Percentiles rank a stretch among this genome's conserved stretches.
Evolutionary conservation across 139 green algal genomes (phyloP).

Genomic region (Chlorella sorokiniana): DNA sequence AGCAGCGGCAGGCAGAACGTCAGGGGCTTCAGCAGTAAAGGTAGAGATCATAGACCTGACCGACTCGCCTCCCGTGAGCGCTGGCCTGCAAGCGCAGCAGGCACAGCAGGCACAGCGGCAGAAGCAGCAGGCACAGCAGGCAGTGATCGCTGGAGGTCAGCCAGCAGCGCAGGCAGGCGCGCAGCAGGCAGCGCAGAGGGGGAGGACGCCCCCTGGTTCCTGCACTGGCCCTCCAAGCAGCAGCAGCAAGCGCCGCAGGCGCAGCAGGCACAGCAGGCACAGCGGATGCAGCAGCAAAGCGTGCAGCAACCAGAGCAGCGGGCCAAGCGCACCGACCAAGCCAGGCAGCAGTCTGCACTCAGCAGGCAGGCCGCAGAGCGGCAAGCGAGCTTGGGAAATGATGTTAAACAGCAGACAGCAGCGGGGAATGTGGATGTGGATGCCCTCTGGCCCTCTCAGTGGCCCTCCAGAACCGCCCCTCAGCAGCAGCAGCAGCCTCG

Average conservation of each 20-base stretch:
- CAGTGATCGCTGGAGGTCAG: neutral
- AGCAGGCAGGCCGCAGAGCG: too few relatives aligned
- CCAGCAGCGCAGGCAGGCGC: neutral
- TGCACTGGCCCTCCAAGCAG: slow-evolving; percentile 22
- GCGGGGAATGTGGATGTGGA: neutral
- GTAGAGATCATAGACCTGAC: neutral
- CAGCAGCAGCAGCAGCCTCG: neutral
- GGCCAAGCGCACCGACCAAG: neutral
- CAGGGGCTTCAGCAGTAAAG: too few relatives aligned
- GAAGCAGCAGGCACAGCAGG: neutral
- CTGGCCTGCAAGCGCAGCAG: neutral
- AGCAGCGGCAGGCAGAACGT: neutral
- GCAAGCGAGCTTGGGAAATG: neutral
- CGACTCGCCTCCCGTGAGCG: neutral
- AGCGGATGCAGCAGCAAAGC: too few relatives aligned
- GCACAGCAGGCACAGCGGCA: neutral
- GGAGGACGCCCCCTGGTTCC: neutral
- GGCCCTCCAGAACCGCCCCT: neutral
- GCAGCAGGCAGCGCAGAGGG: neutral
- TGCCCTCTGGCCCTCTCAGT: neutral
- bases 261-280: neutral
- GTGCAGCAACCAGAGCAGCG: neutral
- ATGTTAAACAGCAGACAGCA: too few relatives aligned
- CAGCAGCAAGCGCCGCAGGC: neutral
- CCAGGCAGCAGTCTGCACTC: neutral